These are phyloP conservation scores for Phytophthora sojae DNA, from an alignment of 352 stramenopile species.

Conservation along the genomic window DNA sequence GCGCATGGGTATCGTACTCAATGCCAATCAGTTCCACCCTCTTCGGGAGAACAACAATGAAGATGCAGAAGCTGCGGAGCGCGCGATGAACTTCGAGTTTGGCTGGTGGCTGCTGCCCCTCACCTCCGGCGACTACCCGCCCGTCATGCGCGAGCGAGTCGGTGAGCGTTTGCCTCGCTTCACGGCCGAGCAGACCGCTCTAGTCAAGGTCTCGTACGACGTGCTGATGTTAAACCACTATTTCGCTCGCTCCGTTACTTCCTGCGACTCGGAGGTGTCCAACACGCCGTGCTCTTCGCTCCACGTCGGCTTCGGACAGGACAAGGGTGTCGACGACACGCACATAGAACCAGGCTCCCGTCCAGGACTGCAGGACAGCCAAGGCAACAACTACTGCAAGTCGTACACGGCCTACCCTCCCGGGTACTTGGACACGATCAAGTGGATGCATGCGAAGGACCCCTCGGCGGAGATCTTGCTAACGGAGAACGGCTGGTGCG, in stretches of 20 bases:
- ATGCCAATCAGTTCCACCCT: too few species aligned
- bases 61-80: too few species aligned
- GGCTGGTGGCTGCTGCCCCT: too few species aligned
- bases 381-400: constrained; percentile 44
- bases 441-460: constrained; percentile 49
- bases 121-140: too few species aligned
- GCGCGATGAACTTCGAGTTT: too few species aligned
- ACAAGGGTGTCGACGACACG: constrained; percentile 48
- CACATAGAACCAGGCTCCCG: constrained; percentile 57
- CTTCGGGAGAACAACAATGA: constrained; percentile 61
- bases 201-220: constrained; percentile 88
- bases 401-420: constrained; percentile 38
- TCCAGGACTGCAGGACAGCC: constrained; percentile 36
- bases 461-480: constrained; percentile 30
- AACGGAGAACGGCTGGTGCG: constrained; percentile 43
- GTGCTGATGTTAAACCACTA: constrained; percentile 96
- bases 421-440: constrained; percentile 48
- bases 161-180: constrained; percentile 88
- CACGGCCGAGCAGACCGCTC: constrained; percentile 67
- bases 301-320: constrained; percentile 36
- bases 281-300: constrained; percentile 35
- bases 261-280: constrained; percentile 44
- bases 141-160: constrained; percentile 64
- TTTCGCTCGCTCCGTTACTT: constrained; percentile 46
- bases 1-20: too few species aligned